Evolutionary conservation across 2,329 filamentous ascomycete species (phyloP).

Genomic region (Aspergillus fructus): DNA sequence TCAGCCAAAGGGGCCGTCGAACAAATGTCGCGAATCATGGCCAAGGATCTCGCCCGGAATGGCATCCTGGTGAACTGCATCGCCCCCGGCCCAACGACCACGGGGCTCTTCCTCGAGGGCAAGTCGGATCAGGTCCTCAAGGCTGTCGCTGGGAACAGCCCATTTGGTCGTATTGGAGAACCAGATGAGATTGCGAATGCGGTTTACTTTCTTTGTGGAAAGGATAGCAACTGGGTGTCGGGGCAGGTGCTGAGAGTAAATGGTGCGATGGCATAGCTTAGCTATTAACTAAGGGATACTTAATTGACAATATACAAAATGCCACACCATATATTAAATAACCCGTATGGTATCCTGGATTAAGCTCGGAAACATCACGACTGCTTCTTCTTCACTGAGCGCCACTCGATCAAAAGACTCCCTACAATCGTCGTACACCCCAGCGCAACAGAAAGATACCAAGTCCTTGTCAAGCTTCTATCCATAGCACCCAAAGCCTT

Average conservation of each 20-base stretch:
- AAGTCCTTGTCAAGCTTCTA: slow-evolving; percentile 19
- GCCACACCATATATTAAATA: too few relatives aligned
- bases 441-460: slow-evolving; percentile 24
- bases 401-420: slow-evolving; percentile 26
- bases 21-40: slow-evolving; percentile 56
- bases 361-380: background rate
- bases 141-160: slow-evolving; percentile 41
- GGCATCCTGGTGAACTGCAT: slow-evolving; percentile 54
- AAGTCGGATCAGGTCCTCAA: slow-evolving; percentile 51
- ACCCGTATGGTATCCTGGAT: too few relatives aligned
- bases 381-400: slow-evolving; percentile 26
- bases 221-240: slow-evolving; percentile 43
- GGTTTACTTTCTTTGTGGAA: slow-evolving; percentile 46
- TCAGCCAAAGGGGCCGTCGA: slow-evolving; percentile 61
- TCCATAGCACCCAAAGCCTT: slow-evolving; percentile 22
- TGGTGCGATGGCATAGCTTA: slow-evolving; percentile 32
- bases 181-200: slow-evolving; percentile 53
- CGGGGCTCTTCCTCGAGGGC: slow-evolving; percentile 55
- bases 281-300: background rate
- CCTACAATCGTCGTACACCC: slow-evolving; percentile 24
- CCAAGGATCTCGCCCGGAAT: slow-evolving; percentile 55
- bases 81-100: slow-evolving; percentile 56
- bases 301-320: background rate
- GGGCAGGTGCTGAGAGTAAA: slow-evolving; percentile 51
- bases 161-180: slow-evolving; percentile 48